Evolutionary conservation across 2,329 filamentous ascomycete species (phyloP).

Genomic region (Neoarthrinium moseri): DNA sequence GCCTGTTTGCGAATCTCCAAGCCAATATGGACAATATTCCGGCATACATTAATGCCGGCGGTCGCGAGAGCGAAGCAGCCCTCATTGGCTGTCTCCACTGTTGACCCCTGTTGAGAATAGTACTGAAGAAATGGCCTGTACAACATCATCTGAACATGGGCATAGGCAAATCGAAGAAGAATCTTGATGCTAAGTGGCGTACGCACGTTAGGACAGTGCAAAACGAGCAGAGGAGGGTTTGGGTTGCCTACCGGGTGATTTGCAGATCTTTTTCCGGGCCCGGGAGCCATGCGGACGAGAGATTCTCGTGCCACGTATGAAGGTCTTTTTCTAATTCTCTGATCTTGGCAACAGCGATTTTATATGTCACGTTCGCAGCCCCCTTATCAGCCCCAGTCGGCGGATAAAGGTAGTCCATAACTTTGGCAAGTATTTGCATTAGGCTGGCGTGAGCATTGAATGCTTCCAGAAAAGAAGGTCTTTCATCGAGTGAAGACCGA

Average conservation of each 20-base stretch:
- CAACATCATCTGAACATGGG: conserved; percentile 74
- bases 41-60: conserved; percentile 56
- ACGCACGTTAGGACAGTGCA: not conserved
- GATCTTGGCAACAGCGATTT: conserved; percentile 58
- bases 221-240: not conserved
- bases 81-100: conserved; percentile 59
- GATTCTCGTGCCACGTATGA: conserved; percentile 55
- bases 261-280: conserved; percentile 71
- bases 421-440: conserved; percentile 58
- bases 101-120: conserved; percentile 59
- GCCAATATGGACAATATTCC: conserved; percentile 74
- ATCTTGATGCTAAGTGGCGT: conserved; percentile 54
- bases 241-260: conserved; percentile 62
- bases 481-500: conserved; percentile 49
- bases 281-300: conserved; percentile 75
- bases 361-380: conserved; percentile 45
- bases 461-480: conserved; percentile 56
- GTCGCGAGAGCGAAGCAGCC: conserved; percentile 70
- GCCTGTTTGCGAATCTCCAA: conserved; percentile 72
- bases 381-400: conserved; percentile 49
- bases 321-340: conserved; percentile 61
- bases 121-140: conserved; percentile 81
- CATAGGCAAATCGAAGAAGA: conserved; percentile 70
- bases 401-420: conserved; percentile 62
- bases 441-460: conserved; percentile 61